phyloP scores from a whole-genome alignment of 2,329 filamentous ascomycete species.

The Sclerotinia glacialis region DNA sequence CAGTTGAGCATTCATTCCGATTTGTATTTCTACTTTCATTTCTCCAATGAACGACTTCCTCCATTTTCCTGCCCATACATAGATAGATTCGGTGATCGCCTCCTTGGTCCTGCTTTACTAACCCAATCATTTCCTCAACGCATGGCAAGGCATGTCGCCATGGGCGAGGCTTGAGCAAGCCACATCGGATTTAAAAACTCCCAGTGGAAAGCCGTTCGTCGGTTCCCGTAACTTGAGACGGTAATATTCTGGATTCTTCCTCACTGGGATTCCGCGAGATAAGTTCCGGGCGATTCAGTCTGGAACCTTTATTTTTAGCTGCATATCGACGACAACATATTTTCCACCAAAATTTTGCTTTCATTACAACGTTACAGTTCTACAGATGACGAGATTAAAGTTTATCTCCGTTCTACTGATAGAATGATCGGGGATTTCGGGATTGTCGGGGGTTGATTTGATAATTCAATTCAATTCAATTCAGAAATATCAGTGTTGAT shows the following conservation, averaged over 20 bases:
- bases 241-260: slow-evolving; percentile 18
- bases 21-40: neutral
- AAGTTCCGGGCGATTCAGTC: neutral
- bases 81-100: neutral
- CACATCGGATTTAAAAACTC: slow-evolving; percentile 3
- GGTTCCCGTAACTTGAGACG: neutral
- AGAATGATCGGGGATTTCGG: neutral
- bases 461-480: slow-evolving; percentile 8
- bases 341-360: slow-evolving; percentile 12
- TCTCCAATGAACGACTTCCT: neutral
- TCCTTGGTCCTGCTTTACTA: slow-evolving; percentile 3
- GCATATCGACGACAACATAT: neutral
- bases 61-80: neutral
- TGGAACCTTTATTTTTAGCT: slow-evolving; percentile 1
- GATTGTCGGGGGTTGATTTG: slow-evolving; percentile 5
- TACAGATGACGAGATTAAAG: neutral
- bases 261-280: neutral
- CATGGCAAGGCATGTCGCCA: slow-evolving; percentile 10
- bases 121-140: slow-evolving; percentile 7
- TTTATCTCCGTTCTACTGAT: slow-evolving; percentile 20
- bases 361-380: slow-evolving; percentile 6
- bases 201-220: neutral
- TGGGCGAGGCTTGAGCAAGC: slow-evolving; percentile 18
- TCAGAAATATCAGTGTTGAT: neutral
- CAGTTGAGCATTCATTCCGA: neutral